Percentiles rank a stretch among this genome's conserved stretches.
Evolutionary conservation across 129 eudicot genomes (phyloP).

Genomic region (Tagetes erecta): DNA sequence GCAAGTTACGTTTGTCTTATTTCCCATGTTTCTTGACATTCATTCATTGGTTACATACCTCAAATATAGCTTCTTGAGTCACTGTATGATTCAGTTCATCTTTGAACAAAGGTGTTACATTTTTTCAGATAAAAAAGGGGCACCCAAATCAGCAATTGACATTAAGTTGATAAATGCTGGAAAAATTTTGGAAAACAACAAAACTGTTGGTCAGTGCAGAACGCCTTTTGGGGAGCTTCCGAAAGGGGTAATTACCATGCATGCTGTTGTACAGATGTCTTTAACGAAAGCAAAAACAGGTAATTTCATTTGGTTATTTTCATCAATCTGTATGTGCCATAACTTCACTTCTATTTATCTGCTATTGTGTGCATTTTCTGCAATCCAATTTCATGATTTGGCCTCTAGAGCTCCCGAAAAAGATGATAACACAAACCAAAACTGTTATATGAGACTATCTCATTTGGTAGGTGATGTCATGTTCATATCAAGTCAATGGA

Average conservation of each 20-base stretch:
- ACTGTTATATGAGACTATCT: background rate
- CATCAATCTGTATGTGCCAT: background rate
- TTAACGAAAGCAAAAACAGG: conserved; percentile 87
- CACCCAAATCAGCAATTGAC: conserved; percentile 80
- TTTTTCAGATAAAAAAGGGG: conserved; percentile 68
- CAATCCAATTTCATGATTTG: conserved; percentile 7
- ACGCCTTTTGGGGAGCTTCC: conserved; percentile 84
- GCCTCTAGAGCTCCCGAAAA: conserved; percentile 1
- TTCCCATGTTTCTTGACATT: background rate
- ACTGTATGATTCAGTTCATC: conserved; percentile 7
- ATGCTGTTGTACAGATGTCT: conserved; percentile 95
- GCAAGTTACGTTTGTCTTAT: background rate
- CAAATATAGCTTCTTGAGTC: background rate
- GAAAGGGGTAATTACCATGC: conserved; percentile 87
- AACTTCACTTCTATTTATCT: conserved; percentile 5
- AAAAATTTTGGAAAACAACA: conserved; percentile 84
- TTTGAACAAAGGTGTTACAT: conserved; percentile 6
- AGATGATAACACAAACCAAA: background rate
- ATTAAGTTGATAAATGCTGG: conserved; percentile 83
- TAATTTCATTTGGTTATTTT: conserved; percentile 27
- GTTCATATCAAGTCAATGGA: background rate
- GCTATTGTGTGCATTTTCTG: background rate
- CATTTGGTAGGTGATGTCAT: background rate
- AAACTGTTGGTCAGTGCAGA: conserved; percentile 83
- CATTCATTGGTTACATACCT: background rate